Base-by-base conservation (phyloP, 495 filamentous ascomycete genomes). In the Podospora fimiseda region DNA sequence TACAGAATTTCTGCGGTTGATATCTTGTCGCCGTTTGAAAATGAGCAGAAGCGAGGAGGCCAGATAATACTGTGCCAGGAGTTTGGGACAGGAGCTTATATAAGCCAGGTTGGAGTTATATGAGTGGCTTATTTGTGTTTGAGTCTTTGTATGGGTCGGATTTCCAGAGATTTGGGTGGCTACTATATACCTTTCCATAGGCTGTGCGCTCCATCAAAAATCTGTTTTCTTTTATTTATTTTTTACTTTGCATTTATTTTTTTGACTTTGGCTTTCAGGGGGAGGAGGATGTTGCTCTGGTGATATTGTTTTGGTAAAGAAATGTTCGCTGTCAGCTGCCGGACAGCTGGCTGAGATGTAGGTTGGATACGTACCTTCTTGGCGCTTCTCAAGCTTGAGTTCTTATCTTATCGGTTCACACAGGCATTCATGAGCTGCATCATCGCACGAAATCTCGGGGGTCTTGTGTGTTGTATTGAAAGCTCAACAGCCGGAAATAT, bases 401-500 rank as follows among this genome's bases (percentile, higher is more conserved):
- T 33, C 44, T 47, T 47, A 33, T 47, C 44, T 47, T 47, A 47
- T 47, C 44, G 44, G 44, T 11, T 6, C 27, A 33, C 27, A 33
- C 27, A 44, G n/a, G 8, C 23, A 15, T 47, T 30, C 19, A 14
- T 45, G 44, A 47, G 33, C 20, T 15, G 44, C 44, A 47, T 33
- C 44, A 47, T 47, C 23, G 22, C 5, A 41, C 8, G 39, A 18
- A 18, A 41, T 41, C 16, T 41, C 4, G 11, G 11, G 11, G 6
- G 14, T 4, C 13, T 41, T 7, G 16, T n/a, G 16, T 18, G 39
- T 5, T 41, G 6, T 9, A 14, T 41, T 5, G 14, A 5, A 9
- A 5, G 4, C 11, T n/a, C 39, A 18, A 41, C 16, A 14, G 8
- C 39, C 13, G 39, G 39, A 41, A 14, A 41, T 14, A 41, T 9